A percentile compares a stretch with the other conserved stretches of the same genome.
These are phyloP conservation scores for Cladorrhinum samala DNA, from an alignment of 495 filamentous ascomycete species.

Conservation along the genomic window DNA sequence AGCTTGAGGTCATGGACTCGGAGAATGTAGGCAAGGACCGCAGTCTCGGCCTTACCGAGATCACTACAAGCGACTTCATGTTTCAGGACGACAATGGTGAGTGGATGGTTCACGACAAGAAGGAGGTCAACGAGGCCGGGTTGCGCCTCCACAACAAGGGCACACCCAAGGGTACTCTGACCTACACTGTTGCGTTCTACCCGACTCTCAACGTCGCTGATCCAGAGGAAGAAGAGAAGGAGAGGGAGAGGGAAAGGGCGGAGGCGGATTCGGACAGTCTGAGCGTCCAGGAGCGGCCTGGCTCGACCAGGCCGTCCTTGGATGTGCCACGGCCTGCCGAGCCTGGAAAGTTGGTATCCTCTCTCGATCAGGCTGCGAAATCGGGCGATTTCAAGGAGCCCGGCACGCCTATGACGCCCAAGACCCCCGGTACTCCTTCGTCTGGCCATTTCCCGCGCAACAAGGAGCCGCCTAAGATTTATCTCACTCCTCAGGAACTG, in stretches of 20 bases:
- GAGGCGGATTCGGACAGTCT: constrained; percentile 26
- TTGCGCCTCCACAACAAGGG: constrained; percentile 63
- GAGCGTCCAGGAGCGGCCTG: constrained; percentile 16
- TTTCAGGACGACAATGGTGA: constrained; percentile 70
- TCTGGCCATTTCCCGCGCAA: constrained; percentile 37
- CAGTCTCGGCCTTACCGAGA: constrained; percentile 69
- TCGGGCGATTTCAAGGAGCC: constrained; percentile 11
- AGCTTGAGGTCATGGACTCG: constrained; percentile 92
- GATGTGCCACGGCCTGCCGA: constrained; percentile 35
- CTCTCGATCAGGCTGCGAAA: constrained; percentile 27
- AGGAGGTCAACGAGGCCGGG: constrained; percentile 50
- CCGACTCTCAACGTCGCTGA: constrained; percentile 81
- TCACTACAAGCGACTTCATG: constrained; percentile 74
- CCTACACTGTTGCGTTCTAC: constrained; percentile 84
- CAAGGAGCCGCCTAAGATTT: constrained; percentile 64
- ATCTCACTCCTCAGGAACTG: constrained; percentile 71
- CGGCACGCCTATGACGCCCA: constrained; percentile 32
- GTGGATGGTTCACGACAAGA: constrained; percentile 74
- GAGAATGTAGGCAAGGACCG: constrained; percentile 86
- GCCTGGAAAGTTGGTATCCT: constrained; percentile 31
- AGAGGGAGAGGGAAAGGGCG: constrained; percentile 23
- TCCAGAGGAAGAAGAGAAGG: constrained; percentile 80
- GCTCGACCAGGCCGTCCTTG: constrained; percentile 18
- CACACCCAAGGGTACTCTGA: constrained; percentile 68
- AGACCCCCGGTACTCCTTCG: constrained; percentile 20